Percentiles rank a stretch among this genome's conserved stretches.
Evolutionary conservation across 331 rosid species (phyloP).

Genomic region (Telfairia occidentalis): DNA sequence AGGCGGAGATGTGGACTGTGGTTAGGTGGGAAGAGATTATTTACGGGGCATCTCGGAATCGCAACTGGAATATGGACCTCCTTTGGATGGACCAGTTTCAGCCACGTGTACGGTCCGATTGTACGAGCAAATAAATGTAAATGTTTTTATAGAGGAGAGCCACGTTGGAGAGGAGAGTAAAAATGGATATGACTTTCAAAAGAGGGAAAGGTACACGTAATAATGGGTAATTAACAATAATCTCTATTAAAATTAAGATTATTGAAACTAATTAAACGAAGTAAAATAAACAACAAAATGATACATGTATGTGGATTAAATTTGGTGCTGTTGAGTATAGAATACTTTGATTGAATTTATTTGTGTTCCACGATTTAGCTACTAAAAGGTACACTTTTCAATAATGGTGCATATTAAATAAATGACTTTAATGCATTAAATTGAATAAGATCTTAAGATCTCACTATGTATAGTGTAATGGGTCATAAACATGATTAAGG

Average conservation of each 20-base stretch:
- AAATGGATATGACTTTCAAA: neutral
- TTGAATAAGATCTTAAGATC: neutral
- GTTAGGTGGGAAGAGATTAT: neutral
- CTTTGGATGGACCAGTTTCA: neutral
- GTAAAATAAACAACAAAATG: neutral
- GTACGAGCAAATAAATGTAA: neutral
- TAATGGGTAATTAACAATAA: neutral
- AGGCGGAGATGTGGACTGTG: neutral
- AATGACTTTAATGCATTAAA: neutral
- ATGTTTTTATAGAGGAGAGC: too few species aligned
- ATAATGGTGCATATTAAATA: too few species aligned
- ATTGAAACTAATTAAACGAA: neutral
- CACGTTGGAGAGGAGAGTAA: too few species aligned
- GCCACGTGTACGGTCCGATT: conserved; percentile 5
- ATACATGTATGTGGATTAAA: neutral
- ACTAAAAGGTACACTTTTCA: too few species aligned
- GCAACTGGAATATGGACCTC: neutral
- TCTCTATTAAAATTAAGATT: neutral
- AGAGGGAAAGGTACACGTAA: neutral
- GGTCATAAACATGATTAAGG: too few species aligned
- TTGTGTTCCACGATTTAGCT: too few species aligned
- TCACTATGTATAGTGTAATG: too few species aligned
- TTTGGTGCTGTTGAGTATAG: neutral
- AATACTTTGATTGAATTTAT: too few species aligned
- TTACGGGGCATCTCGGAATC: conserved; percentile 15